Base-by-base conservation (phyloP, 371 early-diverging fungal genomes). In the Saksenaea vasiformis region DNA sequence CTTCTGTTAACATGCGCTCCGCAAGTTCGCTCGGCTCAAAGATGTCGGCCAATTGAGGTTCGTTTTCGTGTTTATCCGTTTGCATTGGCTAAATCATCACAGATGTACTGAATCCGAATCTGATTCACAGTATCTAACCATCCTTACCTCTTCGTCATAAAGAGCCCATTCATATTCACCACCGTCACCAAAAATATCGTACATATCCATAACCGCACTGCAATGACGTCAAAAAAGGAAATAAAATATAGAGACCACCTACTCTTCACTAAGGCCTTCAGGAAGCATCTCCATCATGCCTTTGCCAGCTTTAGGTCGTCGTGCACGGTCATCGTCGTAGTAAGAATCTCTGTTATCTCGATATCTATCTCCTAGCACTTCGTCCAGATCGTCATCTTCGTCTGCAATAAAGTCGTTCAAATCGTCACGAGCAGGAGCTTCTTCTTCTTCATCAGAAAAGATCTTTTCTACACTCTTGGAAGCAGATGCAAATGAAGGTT, bases 11-110 rank as follows among this genome's bases (percentile, higher is more conserved):
- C 90, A 96, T 89, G 62, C 92, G 86, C 51, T 86, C 93, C 22
- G 85, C 89, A 41, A 98, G 82, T 70, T 94, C 98, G 24, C 90
- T 87, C 0, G 97, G 98, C 73, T 97, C 98, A 66, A 94, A 97
- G 13, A 97, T 86, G 65, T 94, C 87, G 17, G 84, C 87, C 54
- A 92, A 72, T 55, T 86, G 87, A 59, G 85, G 82, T 38, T 86
- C 86, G 0, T 79, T 66, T 60, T 73, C 71, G 8, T 74, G 70
- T 22, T 76, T 62, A 9, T 66, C 60, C n/a, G 51, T 37, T 8
- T 54, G 57, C 62, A 58, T 38, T 22, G 39, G 58, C 58, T 58
- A 39, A 26, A 38, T 38, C 19, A 35, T 28, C n/a, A 5, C 22
- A 15, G 3, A n/a, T 44, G 44, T 43, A 19, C 3, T 9, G 5